Evolutionary conservation across 306 rosid species (phyloP), one percentile per base, ranked within the genome.

Genomic region (Castanospermum australe): DNA sequence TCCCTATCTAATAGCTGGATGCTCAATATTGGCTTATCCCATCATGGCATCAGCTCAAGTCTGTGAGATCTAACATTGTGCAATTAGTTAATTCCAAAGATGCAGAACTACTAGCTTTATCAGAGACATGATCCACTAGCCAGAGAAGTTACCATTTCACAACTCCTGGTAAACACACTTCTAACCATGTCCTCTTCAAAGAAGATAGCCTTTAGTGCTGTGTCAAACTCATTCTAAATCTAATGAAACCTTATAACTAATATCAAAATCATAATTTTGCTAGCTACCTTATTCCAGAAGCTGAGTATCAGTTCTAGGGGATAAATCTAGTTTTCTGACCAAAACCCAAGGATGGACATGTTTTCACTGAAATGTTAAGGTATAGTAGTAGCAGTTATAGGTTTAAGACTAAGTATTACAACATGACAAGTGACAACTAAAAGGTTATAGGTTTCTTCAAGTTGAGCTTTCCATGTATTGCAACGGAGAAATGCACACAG

Each of bases 381-480:
- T 72, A 45, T 2, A 55, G 7, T 8, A 35, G 42, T 28, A 13
- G 61, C 2, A 1, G 28, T 45, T 47, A 45, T 74, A 33, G 84
- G 55, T 45, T 44, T 15, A 17, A 2, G n/a, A 12, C 51, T n/a
- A 48, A 30, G 39, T 51, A 51, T 70, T 33, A 12, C 66, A 33
- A 33, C 11, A 18, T 62, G 78, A 48, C 10, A 18, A 39, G 14
- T 42, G 72, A 62, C 22, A 64, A 59, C 70, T 56, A 32, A 4
- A 52, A 51, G 25, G 45, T 44, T 36, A 17, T 51, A 10, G 73
- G 38, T 41, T 82, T 42, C 36, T 36, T 56, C 32, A 55, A 55
- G 79, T 56, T 50, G 59, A 70, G 44, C 41, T 62, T 52, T 82
- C 78, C 52, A 52, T 62, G 36, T 83, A 55, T 10, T 36, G 77